A percentile compares a stretch with the other conserved stretches of the same genome.
phyloP scores from a whole-genome alignment of 345 rosid species.

The Salix udensis region DNA sequence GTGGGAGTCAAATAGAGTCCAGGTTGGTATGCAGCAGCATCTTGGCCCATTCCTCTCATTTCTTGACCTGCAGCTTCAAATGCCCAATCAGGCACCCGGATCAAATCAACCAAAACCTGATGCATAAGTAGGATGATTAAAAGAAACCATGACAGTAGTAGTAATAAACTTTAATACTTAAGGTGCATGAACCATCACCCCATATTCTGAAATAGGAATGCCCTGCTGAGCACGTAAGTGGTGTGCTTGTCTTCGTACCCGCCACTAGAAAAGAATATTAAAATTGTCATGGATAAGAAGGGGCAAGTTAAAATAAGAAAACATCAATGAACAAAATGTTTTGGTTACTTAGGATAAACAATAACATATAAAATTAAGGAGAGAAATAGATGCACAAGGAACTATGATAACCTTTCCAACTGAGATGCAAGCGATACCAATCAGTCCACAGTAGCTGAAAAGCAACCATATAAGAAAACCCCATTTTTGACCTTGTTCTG shows the following conservation, averaged over 20 bases:
- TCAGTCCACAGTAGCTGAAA: conserved; percentile 91
- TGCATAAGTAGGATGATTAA: not conserved
- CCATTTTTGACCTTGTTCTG: conserved; percentile 94
- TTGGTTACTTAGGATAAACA: not conserved
- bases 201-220: conserved; percentile 86
- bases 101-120: conserved; percentile 91
- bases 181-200: conserved; percentile 51
- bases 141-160: not conserved
- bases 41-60: conserved; percentile 92
- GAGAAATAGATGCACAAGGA: not conserved
- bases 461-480: conserved; percentile 95
- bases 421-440: conserved; percentile 79
- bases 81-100: conserved; percentile 98
- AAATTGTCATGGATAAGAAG: conserved; percentile 11
- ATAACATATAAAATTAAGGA: not conserved
- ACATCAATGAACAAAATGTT: not conserved
- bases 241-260: conserved; percentile 81
- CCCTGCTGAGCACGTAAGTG: conserved; percentile 89
- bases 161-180: not conserved
- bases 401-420: conserved; percentile 57
- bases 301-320: not conserved
- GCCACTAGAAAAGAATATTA: conserved; percentile 55
- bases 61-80: conserved; percentile 99
- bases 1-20: conserved; percentile 91
- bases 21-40: conserved; percentile 88